Conservation (phyloP, 768 basidiomycete genomes). For the Auriscalpium vulgare region DNA sequence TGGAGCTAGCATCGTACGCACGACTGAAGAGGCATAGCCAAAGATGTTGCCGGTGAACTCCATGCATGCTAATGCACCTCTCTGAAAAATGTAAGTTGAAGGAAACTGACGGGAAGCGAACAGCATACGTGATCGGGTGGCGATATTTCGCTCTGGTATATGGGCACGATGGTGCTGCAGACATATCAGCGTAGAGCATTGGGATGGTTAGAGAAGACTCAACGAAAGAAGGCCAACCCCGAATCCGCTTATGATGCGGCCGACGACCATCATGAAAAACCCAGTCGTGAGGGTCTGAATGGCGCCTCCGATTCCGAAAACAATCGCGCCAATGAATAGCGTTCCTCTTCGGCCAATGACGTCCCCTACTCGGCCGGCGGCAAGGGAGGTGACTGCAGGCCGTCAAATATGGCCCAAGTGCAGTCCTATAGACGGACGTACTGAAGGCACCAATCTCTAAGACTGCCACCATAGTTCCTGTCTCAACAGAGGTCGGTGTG, state of each 20-base stretch:
- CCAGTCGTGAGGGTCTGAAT: constrained; percentile 80
- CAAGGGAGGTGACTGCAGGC: constrained; percentile 70
- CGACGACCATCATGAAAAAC: constrained; percentile 74
- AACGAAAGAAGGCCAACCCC: constrained; percentile 88
- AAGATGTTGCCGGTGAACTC: constrained; percentile 92
- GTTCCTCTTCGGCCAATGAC: constrained; percentile 79
- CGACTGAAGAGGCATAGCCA: constrained; percentile 86
- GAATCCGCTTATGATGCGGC: constrained; percentile 76
- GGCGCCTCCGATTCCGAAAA: constrained; percentile 82
- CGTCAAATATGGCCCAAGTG: constrained; percentile 1
- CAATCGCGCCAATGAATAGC: constrained; percentile 69
- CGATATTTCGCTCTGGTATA: constrained; percentile 93
- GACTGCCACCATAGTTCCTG: constrained; percentile 96
- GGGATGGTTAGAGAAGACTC: constrained; percentile 21
- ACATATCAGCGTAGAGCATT: neutral
- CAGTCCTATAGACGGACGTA: constrained; percentile 27
- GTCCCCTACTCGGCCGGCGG: constrained; percentile 86
- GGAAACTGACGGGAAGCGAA: neutral
- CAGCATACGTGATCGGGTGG: constrained; percentile 71
- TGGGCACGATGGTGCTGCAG: constrained; percentile 82
- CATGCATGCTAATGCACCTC: constrained; percentile 89
- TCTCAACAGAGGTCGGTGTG: constrained; percentile 59
- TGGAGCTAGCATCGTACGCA: constrained; percentile 31
- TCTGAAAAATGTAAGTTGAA: constrained; percentile 31
- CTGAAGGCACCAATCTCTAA: constrained; percentile 89